Base-by-base conservation (phyloP, 129 eudicot species). In the Daucus carota region DNA sequence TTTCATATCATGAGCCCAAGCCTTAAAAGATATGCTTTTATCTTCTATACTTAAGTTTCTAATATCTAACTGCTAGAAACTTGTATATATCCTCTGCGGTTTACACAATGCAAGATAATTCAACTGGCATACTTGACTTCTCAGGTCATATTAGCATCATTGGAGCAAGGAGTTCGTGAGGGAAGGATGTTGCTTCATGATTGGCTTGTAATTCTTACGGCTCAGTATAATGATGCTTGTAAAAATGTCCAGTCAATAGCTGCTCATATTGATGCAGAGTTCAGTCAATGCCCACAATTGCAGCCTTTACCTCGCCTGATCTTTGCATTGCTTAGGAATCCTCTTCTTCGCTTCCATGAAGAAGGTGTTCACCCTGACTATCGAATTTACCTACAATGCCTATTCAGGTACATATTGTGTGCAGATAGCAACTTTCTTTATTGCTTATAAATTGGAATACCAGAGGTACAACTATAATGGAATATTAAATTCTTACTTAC, bases 321-420 rank as follows among this genome's bases (percentile, higher is more conserved):
- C 50, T 94, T 94, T 80, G 99, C 99, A 75, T 86, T 94, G 84
- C 88, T 94, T 76, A 78, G 97, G 42, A 91, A 83, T 78, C 96
- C 93, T 75, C 93, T 94, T 48, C 87, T 94, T 68, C 96, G 99
- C 73, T 86, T 94, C 50, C 98, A 94, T 85, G 97, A 91, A 84
- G 98, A 94, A 90, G 98, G 98, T 22, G 90, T 94, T 81, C 99
- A 94, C 80, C 99, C 99, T 47, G 99, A 94, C 76, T 87, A 87
- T 77, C 90, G 99, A 63, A 94, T 94, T 76, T 94, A 89, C 85
- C 97, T 94, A 62, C 99, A 94, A 80, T 94, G 96, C 78, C 84
- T 94, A 31, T 94, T 91, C 86, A 94, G 98, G 98, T 94, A 91
- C 36, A 29, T 65, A 47, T 20, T 22, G 31, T 9, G n/a, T 72